phyloP scores from a whole-genome alignment of 305 asterid species.

The Nicotiana rustica region DNA sequence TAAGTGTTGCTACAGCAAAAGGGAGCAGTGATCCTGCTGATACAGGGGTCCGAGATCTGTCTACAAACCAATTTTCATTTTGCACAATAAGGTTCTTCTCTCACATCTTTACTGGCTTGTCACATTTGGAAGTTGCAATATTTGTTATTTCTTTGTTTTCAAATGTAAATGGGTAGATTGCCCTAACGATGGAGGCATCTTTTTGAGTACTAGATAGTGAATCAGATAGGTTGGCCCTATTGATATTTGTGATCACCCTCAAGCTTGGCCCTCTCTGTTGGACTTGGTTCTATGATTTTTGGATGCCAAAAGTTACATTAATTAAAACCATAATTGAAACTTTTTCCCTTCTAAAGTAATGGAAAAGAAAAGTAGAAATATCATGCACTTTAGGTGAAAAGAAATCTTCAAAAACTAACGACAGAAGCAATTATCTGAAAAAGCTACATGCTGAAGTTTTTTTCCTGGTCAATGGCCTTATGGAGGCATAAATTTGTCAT shows the following conservation, averaged over 20 bases:
- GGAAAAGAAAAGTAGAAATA: slow-evolving; percentile 24
- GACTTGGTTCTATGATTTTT: not conserved
- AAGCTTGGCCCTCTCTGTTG: slow-evolving; percentile 22
- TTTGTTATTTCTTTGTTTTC: not conserved
- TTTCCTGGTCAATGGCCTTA: slow-evolving; percentile 21
- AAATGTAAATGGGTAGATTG: slow-evolving; percentile 20
- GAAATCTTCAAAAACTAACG: not conserved
- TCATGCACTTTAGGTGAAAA: not conserved
- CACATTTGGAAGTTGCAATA: slow-evolving; percentile 38
- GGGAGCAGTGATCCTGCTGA: slow-evolving; percentile 47
- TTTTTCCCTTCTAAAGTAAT: not conserved
- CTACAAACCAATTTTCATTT: slow-evolving; percentile 54
- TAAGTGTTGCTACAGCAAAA: slow-evolving; percentile 49
- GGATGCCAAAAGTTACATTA: slow-evolving; percentile 27
- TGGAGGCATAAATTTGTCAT: not conserved
- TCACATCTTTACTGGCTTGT: slow-evolving; percentile 38
- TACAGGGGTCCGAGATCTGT: slow-evolving; percentile 45
- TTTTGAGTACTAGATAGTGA: not conserved
- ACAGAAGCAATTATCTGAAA: not conserved
- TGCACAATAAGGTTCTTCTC: slow-evolving; percentile 62
- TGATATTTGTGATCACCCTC: slow-evolving; percentile 17
- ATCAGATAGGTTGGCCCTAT: slow-evolving; percentile 1
- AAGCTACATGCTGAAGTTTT: not conserved
- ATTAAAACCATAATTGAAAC: slow-evolving; percentile 4
- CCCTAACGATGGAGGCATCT: not conserved